phyloP scores from a whole-genome alignment of 2,329 filamentous ascomycete species.

The Chaetoscypha palmicola region DNA sequence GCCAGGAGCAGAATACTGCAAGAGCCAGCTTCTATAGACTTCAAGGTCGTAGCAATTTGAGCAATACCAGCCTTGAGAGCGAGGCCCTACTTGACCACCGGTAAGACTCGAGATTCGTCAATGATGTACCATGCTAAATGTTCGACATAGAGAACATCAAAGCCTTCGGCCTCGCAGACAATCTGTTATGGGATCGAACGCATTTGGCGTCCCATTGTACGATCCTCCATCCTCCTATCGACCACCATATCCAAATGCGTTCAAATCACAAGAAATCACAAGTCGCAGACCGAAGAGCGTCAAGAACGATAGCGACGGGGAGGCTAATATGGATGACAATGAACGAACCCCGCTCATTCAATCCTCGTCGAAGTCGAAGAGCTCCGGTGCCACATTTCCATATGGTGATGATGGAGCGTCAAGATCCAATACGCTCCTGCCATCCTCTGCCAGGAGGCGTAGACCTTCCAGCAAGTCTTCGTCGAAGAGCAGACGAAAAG shows the following conservation, averaged over 20 bases:
- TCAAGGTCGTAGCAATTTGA: constrained; percentile 57
- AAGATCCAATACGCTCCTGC: neutral
- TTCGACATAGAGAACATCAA: constrained; percentile 31
- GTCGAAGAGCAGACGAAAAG: constrained; percentile 34
- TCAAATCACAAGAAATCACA: constrained; percentile 22
- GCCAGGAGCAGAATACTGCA: constrained; percentile 22
- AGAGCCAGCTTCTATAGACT: constrained; percentile 42
- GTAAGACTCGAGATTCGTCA: constrained; percentile 35
- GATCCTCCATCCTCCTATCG: constrained; percentile 31
- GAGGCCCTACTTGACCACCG: constrained; percentile 82
- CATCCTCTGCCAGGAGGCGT: constrained; percentile 31
- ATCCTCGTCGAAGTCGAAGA: constrained; percentile 33
- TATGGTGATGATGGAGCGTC: constrained; percentile 9
- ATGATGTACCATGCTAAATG: constrained; percentile 7
- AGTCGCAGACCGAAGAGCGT: constrained; percentile 23
- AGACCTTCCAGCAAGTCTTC: constrained; percentile 36
- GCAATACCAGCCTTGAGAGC: constrained; percentile 83
- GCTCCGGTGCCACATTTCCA: constrained; percentile 17
- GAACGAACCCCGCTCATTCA: constrained; percentile 51
- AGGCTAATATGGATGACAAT: constrained; percentile 41
- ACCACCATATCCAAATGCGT: constrained; percentile 29
- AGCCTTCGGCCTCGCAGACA: constrained; percentile 57
- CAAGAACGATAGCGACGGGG: constrained; percentile 40
- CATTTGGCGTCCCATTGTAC: constrained; percentile 32
- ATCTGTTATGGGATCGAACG: constrained; percentile 39